Evolutionary conservation across 2,329 filamentous ascomycete genomes (phyloP).

Genomic region (Epichloe amarillans): DNA sequence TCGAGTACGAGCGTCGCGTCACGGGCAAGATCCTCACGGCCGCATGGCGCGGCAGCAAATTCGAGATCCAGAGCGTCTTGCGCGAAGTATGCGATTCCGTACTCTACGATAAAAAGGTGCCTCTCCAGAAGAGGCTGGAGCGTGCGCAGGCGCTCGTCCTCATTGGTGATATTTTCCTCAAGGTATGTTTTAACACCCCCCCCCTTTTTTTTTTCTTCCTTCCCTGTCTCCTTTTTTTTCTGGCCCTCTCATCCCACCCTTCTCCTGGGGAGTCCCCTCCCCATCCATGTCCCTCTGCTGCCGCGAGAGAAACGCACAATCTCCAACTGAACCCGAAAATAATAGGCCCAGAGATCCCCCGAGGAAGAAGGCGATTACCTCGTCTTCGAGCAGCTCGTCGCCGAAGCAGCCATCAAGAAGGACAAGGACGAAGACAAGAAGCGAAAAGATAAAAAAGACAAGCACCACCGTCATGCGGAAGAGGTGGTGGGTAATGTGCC

Average conservation of each 20-base stretch:
- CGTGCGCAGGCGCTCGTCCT: constrained; percentile 80
- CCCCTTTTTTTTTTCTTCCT: neutral
- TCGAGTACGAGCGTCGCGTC: constrained; percentile 87
- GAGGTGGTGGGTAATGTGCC: constrained; percentile 15
- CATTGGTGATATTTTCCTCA: constrained; percentile 77
- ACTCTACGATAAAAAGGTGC: constrained; percentile 65
- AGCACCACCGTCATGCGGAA: constrained; percentile 21
- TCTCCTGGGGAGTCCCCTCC: too few species aligned
- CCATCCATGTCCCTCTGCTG: too few species aligned
- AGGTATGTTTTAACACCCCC: constrained; percentile 45
- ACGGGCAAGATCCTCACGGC: constrained; percentile 97
- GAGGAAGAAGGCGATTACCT: constrained; percentile 98
- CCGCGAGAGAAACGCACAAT: too few species aligned
- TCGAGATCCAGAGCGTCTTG: constrained; percentile 93
- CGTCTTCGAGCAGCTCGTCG: constrained; percentile 95
- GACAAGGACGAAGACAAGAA: constrained; percentile 66
- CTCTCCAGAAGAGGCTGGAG: constrained; percentile 74
- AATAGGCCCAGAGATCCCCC: constrained; percentile 71
- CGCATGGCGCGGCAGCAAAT: constrained; percentile 91
- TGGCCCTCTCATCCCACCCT: neutral
- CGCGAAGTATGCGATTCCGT: constrained; percentile 88
- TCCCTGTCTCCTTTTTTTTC: neutral
- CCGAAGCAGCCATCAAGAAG: constrained; percentile 92
- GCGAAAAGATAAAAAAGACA: constrained; percentile 40
- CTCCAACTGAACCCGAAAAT: neutral